A percentile compares a stretch with the other conserved stretches of the same genome.
phyloP scores from a whole-genome alignment of 192 early-diverging fungal species.

The Backusella morwellensis region DNA sequence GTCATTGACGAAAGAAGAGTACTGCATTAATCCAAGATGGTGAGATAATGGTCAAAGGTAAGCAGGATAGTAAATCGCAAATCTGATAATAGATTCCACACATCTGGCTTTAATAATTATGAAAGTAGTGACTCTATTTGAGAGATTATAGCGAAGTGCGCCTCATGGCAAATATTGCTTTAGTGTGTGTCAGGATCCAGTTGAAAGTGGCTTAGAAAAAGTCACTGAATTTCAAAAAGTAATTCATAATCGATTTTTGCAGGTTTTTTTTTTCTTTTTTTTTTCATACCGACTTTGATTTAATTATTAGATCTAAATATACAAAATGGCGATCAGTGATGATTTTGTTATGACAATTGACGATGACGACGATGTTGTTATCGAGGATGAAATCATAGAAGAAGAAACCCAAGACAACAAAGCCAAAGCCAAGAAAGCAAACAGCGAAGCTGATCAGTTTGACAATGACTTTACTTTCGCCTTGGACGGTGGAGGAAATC shows the following conservation, averaged over 20 bases:
- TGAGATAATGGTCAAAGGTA: no score
- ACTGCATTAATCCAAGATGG: no score
- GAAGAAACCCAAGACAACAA: slow-evolving; percentile 14
- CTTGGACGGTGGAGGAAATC: slow-evolving; percentile 65
- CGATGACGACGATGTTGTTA: slow-evolving; percentile 59
- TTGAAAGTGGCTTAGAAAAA: no score
- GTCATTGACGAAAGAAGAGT: no score
- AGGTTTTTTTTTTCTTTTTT: background rate
- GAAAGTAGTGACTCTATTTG: no score
- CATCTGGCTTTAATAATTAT: no score
- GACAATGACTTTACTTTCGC: slow-evolving; percentile 79
- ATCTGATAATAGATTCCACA: no score
- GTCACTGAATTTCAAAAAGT: no score
- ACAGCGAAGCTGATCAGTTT: slow-evolving; percentile 35
- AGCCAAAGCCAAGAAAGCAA: slow-evolving; percentile 21
- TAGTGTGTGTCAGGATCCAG: no score
- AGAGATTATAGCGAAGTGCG: no score
- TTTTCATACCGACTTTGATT: background rate
- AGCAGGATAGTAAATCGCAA: no score
- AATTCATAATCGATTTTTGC: background rate
- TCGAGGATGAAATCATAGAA: slow-evolving; percentile 16
- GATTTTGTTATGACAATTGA: slow-evolving; percentile 77
- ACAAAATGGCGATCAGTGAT: slow-evolving; percentile 13
- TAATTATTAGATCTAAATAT: slow-evolving; percentile 9
- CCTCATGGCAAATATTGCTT: no score